Evolutionary conservation across 805 yeast genomes (phyloP).

Genomic region (Naumovozyma castellii): DNA sequence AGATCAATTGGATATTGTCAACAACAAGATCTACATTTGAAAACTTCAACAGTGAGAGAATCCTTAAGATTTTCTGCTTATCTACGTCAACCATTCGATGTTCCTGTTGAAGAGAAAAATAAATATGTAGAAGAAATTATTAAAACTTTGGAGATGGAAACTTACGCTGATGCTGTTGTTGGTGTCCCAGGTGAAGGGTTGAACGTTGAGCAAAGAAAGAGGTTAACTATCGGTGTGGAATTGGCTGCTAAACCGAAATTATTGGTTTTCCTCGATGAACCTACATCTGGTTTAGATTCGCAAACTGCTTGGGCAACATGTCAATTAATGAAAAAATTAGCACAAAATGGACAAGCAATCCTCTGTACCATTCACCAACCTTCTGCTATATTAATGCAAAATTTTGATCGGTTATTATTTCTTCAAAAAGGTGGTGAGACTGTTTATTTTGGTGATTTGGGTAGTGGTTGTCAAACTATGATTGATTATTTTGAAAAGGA

Average conservation of each 20-base stretch:
- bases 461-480: conserved; percentile 47
- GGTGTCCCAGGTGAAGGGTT: conserved; percentile 68
- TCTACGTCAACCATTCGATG: conserved; percentile 51
- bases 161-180: conserved; percentile 62
- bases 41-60: conserved; percentile 61
- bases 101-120: conserved; percentile 46
- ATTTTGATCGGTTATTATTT: conserved; percentile 67
- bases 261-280: conserved; percentile 54
- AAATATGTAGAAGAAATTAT: conserved; percentile 59
- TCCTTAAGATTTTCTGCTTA: conserved; percentile 59
- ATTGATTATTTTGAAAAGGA: conserved; percentile 56
- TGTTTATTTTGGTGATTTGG: conserved; percentile 64
- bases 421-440: conserved; percentile 64
- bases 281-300: conserved; percentile 61
- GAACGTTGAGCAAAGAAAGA: conserved; percentile 53
- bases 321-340: conserved; percentile 49
- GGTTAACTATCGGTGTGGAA: conserved; percentile 58
- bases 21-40: conserved; percentile 65
- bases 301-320: conserved; percentile 62
- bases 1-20: conserved; percentile 65
- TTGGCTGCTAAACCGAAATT: conserved; percentile 56
- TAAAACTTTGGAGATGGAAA: conserved; percentile 51
- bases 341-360: conserved; percentile 54
- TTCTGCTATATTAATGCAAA: conserved; percentile 66
- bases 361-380: conserved; percentile 80